Base-by-base conservation (phyloP, 768 basidiomycete species). In the Sutorius australiensis region DNA sequence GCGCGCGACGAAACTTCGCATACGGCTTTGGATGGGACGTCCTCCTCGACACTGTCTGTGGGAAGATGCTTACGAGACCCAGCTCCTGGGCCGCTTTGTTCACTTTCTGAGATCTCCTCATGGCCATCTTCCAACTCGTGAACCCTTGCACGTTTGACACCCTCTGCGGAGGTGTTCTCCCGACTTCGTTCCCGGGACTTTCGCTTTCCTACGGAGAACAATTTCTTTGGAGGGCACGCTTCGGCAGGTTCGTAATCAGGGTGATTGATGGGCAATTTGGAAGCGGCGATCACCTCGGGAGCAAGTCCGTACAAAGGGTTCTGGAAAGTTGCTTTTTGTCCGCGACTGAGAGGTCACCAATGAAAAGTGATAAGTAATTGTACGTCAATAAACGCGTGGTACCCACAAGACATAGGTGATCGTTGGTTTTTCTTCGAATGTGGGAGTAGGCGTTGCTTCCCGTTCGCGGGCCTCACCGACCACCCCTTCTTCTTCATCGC, bases 351-450 rank as follows among this genome's bases (percentile, higher is more conserved):
- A 51, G 38, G 48, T 39, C 13, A 33, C 33, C 21, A 27, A 37
- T 61, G 39, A 59, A 47, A 17, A 17, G 31, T 27, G 33, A 10
- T 49, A 17, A 17, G 31, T 24, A 31, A 10, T 49, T 5, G 19
- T 8, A 19, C 10, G 14, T 34, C 30, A 21, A 44, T 19, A 12
- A 45, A 44, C 41, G 30, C 19, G 11, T 36, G 34, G 34, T 4
- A 80, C 86, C 61, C 67, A 89, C 87, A 89, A 89, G 43, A 89
- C 87, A 61, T 85, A 86, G 27, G 81, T 81, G 47, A 89, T 71
- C 3, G 78, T 86, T 0, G 83, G 82, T 59, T 77, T 78, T 64
- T 88, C 87, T 32, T 76, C 72, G 34, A 62, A 62, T 6, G 65
- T 37, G 3, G 69, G 60, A n/a, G 61, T 69, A 13, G 80, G 78